Base-by-base conservation (phyloP, 2,329 filamentous ascomycete species). In the Ambrosiella xylebori region DNA sequence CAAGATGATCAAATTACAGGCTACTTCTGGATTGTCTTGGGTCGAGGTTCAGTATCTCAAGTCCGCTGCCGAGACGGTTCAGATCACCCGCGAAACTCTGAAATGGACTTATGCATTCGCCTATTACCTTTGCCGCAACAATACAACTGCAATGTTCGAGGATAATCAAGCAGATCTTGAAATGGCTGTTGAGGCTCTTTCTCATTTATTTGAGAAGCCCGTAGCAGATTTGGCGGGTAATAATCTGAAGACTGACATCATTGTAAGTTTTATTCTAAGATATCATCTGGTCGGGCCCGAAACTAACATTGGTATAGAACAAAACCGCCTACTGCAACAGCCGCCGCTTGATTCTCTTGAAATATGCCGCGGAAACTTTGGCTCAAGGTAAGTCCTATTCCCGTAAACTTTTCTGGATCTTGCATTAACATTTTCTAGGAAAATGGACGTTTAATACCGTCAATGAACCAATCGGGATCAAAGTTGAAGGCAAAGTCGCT, bases 31-130 rank as follows among this genome's bases (percentile, higher is more conserved):
- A 62, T 89, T 98, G 81, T 96, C 90, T 0, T 98, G 93, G 93
- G 98, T 98, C 61, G 93, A 98, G 68, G 93, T 98, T 6, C 93
- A 98, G 67, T 98, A 97, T 68, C 79, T 98, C 19, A 88, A 95
- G 66, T 85, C 87, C 1, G 93, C 93, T 0, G 95, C 90, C 0
- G 88, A 95, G 67, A 88, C 91, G 2, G 78, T 98, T 13, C 91
- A 97, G 72, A 89, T 88, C 52, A 98, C 93, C 70, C 86, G 93
- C n/a, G 91, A 97, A 72, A 98, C 93, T 0, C 76, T 98, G 4
- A 98, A 98, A 73, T 98, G 93, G 93, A 98, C 93, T 0, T 98
- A 98, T 66, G 93, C 93, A 0, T 98, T 98, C 71, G 93, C 93
- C 0, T 98, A 93, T 69, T 98, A 98, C 67, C 81, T 98, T n/a